Conservation (phyloP, 2,329 filamentous ascomycete genomes). For the Fusarium sp. region DNA sequence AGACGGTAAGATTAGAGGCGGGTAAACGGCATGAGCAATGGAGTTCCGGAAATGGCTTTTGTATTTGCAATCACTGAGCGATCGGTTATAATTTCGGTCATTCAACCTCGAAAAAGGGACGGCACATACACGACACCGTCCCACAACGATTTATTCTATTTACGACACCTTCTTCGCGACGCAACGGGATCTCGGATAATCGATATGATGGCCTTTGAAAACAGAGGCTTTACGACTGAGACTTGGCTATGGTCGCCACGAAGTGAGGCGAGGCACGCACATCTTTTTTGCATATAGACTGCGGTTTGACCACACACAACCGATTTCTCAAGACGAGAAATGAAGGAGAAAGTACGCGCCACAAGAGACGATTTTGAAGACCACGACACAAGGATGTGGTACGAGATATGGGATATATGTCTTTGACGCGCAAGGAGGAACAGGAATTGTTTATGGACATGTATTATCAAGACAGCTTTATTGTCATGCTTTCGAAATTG, state of each 20-base stretch:
- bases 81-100: constrained; percentile 44
- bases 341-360: constrained; percentile 26
- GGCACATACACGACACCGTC: constrained; percentile 30
- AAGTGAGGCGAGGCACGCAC: constrained; percentile 36
- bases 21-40: constrained; percentile 52
- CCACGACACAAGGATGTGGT: constrained; percentile 37
- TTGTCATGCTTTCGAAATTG: constrained; percentile 38
- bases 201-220: constrained; percentile 33
- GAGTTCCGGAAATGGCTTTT: constrained; percentile 49
- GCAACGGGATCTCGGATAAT: constrained; percentile 6
- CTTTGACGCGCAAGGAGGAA: constrained; percentile 33
- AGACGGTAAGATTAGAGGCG: constrained; percentile 41
- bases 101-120: constrained; percentile 33
- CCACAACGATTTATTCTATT: constrained; percentile 18
- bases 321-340: constrained; percentile 36
- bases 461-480: constrained; percentile 45
- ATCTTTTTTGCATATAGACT: constrained; percentile 46
- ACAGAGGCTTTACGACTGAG: constrained; percentile 24
- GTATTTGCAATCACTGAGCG: constrained; percentile 40
- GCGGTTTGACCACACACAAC: constrained; percentile 39
- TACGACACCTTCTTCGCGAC: neutral
- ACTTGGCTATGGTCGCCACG: constrained; percentile 3
- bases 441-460: constrained; percentile 42
- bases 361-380: constrained; percentile 38
- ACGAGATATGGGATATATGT: constrained; percentile 41